phyloP scores from a whole-genome alignment of 1,284 basidiomycete species.

The Puccinia brachypodii region DNA sequence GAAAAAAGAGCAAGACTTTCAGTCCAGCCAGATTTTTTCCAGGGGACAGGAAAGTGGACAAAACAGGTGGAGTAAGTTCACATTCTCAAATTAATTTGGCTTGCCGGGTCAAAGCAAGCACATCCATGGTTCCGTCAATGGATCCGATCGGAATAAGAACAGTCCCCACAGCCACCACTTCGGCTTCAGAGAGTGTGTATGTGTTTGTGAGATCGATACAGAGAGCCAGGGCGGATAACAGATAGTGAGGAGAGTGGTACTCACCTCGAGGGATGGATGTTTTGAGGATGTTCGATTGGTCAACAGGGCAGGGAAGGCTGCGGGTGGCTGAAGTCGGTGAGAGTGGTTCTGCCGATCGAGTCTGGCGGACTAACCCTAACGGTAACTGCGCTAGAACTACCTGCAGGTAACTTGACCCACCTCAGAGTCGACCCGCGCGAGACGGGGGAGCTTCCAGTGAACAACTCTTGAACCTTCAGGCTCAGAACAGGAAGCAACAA shows the following conservation, averaged over 20 bases:
- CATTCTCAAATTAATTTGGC: background rate
- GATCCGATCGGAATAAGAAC: slow-evolving; percentile 3
- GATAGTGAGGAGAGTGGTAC: background rate
- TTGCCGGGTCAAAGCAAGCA: background rate
- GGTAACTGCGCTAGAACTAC: no score
- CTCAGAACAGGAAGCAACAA: no score
- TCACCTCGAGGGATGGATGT: background rate
- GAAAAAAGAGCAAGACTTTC: background rate
- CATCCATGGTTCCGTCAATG: background rate
- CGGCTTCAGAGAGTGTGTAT: background rate
- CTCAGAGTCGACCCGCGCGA: no score
- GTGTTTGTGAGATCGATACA: background rate
- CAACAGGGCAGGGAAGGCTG: no score
- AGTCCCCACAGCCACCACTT: background rate
- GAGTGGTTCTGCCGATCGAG: no score
- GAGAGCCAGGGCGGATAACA: background rate
- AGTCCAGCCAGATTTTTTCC: background rate
- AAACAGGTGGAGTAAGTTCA: background rate
- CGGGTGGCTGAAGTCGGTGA: no score
- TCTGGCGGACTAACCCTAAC: no score
- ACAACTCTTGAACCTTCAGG: no score
- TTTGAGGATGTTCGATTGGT: no score
- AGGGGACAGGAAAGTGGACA: no score
- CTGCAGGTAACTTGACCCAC: no score
- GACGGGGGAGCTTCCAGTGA: no score